Conservation (phyloP, 2,329 filamentous ascomycete genomes). For the Colletotrichum agaves region DNA sequence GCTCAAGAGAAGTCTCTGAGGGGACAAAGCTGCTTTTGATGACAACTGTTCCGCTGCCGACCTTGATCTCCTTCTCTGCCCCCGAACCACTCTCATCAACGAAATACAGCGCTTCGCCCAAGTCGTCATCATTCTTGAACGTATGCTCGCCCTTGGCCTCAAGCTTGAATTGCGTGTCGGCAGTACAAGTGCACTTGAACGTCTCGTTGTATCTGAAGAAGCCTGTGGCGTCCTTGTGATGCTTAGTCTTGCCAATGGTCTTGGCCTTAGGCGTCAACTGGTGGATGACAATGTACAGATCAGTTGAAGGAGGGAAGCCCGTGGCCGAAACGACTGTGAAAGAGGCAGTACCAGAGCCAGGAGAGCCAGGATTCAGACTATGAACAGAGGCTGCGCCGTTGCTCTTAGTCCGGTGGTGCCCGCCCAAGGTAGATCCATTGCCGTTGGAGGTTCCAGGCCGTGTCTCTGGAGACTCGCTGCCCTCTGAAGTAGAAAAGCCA, state of each 20-base stretch:
- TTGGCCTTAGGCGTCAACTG: slow-evolving; percentile 77
- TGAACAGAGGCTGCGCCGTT: slow-evolving; percentile 73
- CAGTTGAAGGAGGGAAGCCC: slow-evolving; percentile 79
- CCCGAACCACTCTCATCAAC: slow-evolving; percentile 81
- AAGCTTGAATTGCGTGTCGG: slow-evolving; percentile 88
- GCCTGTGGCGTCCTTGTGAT: slow-evolving; percentile 78
- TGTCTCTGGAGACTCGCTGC: slow-evolving; percentile 38
- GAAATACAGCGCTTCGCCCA: slow-evolving; percentile 90
- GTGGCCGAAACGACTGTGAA: slow-evolving; percentile 84
- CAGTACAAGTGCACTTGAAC: slow-evolving; percentile 80
- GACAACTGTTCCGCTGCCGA: slow-evolving; percentile 78
- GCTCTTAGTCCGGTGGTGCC: slow-evolving; percentile 66
- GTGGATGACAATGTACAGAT: slow-evolving; percentile 81
- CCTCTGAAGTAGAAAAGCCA: slow-evolving; percentile 44
- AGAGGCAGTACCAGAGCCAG: slow-evolving; percentile 78
- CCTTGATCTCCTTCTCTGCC: slow-evolving; percentile 77
- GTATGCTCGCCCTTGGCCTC: slow-evolving; percentile 86
- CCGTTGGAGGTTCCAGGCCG: slow-evolving; percentile 50
- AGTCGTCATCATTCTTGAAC: slow-evolving; percentile 83
- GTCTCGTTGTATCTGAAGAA: slow-evolving; percentile 79
- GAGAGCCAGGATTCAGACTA: slow-evolving; percentile 69
- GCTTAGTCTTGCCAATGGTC: slow-evolving; percentile 90
- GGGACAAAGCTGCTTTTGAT: slow-evolving; percentile 78
- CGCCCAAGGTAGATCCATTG: slow-evolving; percentile 39
- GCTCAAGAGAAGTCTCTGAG: slow-evolving; percentile 50